These are phyloP conservation scores for Solanum ahanhuiri DNA, from an alignment of 257 asterid genomes.

Conservation along the genomic window DNA sequence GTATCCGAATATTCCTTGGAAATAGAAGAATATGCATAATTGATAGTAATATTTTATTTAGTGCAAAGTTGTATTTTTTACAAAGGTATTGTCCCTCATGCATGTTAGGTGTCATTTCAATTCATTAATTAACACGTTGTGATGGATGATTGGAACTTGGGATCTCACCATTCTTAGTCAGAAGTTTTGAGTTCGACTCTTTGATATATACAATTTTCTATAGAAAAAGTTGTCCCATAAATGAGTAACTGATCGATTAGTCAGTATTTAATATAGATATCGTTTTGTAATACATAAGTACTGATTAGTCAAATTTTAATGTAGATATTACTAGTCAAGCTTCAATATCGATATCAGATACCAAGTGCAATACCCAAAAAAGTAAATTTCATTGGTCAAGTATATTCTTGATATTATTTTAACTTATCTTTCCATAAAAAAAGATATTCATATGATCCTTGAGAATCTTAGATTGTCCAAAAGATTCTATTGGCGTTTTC, in stretches of 20 bases:
- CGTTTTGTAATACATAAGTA: not conserved
- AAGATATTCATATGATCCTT: not conserved
- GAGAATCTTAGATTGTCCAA: not conserved
- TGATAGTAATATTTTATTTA: not conserved
- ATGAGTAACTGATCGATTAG: too few species aligned
- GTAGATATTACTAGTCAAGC: too few species aligned
- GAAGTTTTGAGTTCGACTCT: rapidly evolving
- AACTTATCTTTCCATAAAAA: not conserved
- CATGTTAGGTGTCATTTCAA: not conserved
- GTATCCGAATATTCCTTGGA: not conserved
- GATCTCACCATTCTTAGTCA: too few species aligned
- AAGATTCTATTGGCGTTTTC: not conserved
- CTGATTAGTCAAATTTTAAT: rapidly evolving
- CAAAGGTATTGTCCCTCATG: not conserved
- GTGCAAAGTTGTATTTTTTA: not conserved
- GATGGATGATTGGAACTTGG: not conserved
- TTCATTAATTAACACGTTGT: not conserved
- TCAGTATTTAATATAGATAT: too few species aligned
- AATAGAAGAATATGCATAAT: not conserved
- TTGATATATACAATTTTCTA: rapidly evolving
- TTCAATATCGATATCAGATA: too few species aligned
- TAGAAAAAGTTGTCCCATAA: too few species aligned
- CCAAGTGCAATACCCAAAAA: rapidly evolving
- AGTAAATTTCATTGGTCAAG: not conserved
- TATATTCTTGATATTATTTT: not conserved